Evolutionary conservation across 2,329 filamentous ascomycete species (phyloP).

Genomic region (Hymenoscyphus fructigenus): DNA sequence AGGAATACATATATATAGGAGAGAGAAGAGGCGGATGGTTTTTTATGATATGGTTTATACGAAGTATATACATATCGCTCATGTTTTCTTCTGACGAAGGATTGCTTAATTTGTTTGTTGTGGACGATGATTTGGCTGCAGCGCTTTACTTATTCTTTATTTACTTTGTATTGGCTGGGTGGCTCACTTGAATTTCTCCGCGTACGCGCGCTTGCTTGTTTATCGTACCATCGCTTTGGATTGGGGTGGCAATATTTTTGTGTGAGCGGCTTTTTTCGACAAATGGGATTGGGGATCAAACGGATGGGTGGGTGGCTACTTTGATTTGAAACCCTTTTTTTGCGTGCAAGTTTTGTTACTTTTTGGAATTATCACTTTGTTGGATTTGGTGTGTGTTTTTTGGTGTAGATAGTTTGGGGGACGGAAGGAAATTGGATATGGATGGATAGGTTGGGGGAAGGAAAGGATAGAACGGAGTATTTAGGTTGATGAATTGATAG

Average conservation of each 20-base stretch:
- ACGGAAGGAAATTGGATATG: neutral
- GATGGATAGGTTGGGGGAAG: neutral
- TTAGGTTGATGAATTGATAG: neutral
- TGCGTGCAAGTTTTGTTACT: neutral
- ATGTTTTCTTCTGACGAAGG: neutral
- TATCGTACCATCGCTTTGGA: neutral
- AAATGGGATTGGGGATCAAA: neutral
- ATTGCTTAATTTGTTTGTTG: neutral
- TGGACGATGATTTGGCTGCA: neutral
- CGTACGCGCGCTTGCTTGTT: neutral
- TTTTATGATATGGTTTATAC: neutral
- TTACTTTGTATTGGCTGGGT: neutral
- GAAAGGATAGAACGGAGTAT: neutral
- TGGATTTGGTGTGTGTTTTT: neutral
- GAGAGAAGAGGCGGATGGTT: neutral
- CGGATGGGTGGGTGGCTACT: neutral
- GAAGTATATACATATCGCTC: neutral
- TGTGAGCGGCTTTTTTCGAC: neutral
- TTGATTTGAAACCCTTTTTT: neutral
- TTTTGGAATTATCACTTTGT: neutral
- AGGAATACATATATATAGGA: neutral
- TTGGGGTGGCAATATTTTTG: neutral
- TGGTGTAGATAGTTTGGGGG: constrained; percentile 3
- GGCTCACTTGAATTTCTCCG: neutral
- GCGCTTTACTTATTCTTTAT: neutral